These are phyloP conservation scores for Pleurotus platypus DNA, from an alignment of 768 basidiomycete genomes.

Conservation along the genomic window DNA sequence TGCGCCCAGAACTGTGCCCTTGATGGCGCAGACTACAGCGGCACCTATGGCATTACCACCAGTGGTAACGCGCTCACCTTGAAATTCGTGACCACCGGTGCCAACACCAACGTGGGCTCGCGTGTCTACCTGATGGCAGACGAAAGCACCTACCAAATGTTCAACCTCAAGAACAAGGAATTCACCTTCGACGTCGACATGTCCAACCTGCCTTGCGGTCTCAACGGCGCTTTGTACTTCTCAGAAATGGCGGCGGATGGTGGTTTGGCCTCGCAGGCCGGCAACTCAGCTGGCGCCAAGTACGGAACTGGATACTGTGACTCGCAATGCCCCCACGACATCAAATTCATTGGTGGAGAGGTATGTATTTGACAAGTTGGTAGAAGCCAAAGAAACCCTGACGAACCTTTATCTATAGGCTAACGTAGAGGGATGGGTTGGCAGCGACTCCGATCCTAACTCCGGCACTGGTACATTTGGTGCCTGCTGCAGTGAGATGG, in stretches of 20 bases:
- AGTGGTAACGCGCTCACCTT: constrained; percentile 26
- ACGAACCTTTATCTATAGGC: constrained; percentile 15
- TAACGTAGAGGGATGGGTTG: constrained; percentile 36
- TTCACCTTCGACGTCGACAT: constrained; percentile 63
- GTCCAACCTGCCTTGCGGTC: constrained; percentile 43
- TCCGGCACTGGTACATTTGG: constrained; percentile 31
- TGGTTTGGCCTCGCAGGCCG: constrained; percentile 31
- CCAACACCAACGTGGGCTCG: constrained; percentile 5
- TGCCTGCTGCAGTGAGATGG: constrained; percentile 38
- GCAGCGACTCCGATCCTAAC: constrained; percentile 25
- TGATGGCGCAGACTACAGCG: constrained; percentile 32
- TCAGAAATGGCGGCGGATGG: constrained; percentile 40
- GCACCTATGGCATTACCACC: constrained; percentile 35
- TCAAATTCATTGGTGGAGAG: constrained; percentile 46
- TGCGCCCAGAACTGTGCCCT: constrained; percentile 27
- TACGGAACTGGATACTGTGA: constrained; percentile 18
- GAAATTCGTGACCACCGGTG: constrained; percentile 30
- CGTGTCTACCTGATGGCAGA: constrained; percentile 29
- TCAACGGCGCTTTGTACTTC: constrained; percentile 53
- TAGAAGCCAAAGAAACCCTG: background rate
- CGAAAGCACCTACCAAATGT: constrained; percentile 30
- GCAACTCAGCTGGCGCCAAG: constrained; percentile 39
- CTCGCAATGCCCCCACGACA: constrained; percentile 39
- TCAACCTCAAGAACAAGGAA: constrained; percentile 51
- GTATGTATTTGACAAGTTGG: constrained; percentile 31